These are phyloP conservation scores for Leucosporidium creatinivorum DNA, from an alignment of 768 basidiomycete species.

Conservation along the genomic window DNA sequence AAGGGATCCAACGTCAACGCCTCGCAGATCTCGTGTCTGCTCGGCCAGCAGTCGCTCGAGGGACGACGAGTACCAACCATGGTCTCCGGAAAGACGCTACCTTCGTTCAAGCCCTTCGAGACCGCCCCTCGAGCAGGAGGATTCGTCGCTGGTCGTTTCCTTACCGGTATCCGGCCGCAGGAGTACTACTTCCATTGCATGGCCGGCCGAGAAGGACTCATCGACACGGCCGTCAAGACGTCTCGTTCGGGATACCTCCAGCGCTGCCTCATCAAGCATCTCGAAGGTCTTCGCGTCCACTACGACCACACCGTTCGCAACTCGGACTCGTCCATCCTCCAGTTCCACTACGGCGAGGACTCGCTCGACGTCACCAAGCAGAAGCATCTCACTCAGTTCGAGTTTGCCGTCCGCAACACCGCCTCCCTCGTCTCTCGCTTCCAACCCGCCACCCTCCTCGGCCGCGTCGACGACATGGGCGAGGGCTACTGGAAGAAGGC, in stretches of 20 bases:
- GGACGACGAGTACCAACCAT: slow-evolving; percentile 98
- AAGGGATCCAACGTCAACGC: slow-evolving; percentile 98
- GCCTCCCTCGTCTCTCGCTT: slow-evolving; percentile 66
- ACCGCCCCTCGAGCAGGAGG: slow-evolving; percentile 98
- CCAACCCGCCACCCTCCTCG: slow-evolving; percentile 49
- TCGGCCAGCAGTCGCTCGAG: slow-evolving; percentile 96
- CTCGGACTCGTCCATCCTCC: slow-evolving; percentile 83
- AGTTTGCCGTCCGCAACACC: slow-evolving; percentile 83
- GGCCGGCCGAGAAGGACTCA: slow-evolving; percentile 97
- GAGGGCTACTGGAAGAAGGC: slow-evolving; percentile 78
- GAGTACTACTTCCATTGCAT: slow-evolving; percentile 99
- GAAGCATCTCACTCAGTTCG: slow-evolving; percentile 87
- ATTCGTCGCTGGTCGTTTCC: slow-evolving; percentile 94
- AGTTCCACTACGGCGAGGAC: slow-evolving; percentile 96
- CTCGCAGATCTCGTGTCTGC: slow-evolving; percentile 91
- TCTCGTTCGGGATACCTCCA: slow-evolving; percentile 97
- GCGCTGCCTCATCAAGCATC: slow-evolving; percentile 94
- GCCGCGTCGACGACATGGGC: slow-evolving; percentile 54
- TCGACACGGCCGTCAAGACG: slow-evolving; percentile 98
- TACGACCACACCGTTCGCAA: slow-evolving; percentile 98
- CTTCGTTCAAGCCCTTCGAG: slow-evolving; percentile 93
- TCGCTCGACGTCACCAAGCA: slow-evolving; percentile 94
- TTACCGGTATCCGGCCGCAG: slow-evolving; percentile 95
- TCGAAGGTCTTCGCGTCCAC: slow-evolving; percentile 92
- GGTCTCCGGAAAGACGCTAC: slow-evolving; percentile 97